Percentiles rank a stretch among this genome's conserved stretches.
These are phyloP conservation scores for Paraleonurus japonicus DNA, from an alignment of 257 asterid species.

Conservation along the genomic window DNA sequence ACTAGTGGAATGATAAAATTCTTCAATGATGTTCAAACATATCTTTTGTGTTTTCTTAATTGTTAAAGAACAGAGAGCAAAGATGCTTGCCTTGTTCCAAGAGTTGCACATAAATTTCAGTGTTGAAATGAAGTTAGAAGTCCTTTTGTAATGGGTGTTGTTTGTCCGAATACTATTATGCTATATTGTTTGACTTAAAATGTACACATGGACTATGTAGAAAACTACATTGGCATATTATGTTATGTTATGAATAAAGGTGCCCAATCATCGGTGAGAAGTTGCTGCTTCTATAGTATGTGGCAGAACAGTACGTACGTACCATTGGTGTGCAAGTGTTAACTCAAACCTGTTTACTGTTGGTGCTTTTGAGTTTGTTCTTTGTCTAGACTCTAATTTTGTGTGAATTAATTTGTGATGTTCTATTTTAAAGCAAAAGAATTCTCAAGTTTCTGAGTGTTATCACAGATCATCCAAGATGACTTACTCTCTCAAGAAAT, in stretches of 20 bases:
- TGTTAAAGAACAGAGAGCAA: background rate
- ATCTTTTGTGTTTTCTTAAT: background rate
- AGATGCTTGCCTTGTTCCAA: background rate
- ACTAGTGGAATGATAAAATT: background rate
- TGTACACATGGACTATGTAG: background rate
- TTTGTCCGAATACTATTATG: background rate
- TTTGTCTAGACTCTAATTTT: slow-evolving; percentile 17
- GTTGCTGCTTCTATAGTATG: slow-evolving; percentile 7
- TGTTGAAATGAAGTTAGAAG: slow-evolving; percentile 11
- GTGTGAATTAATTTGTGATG: slow-evolving; percentile 25
- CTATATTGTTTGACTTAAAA: background rate
- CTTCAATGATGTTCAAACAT: background rate
- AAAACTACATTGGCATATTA: background rate
- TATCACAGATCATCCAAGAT: slow-evolving; percentile 76
- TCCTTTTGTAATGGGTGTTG: background rate
- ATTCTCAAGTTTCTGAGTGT: slow-evolving; percentile 23
- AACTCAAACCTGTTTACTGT: slow-evolving; percentile 1
- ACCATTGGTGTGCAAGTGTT: background rate
- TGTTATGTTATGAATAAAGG: background rate
- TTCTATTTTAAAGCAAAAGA: slow-evolving; percentile 16
- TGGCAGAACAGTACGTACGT: background rate
- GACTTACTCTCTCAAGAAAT: slow-evolving; percentile 66
- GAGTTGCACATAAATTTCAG: background rate
- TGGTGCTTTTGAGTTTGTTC: background rate
- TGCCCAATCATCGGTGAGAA: background rate